Conservation (phyloP, 257 asterid species). For the Capsicum baccatum region DNA sequence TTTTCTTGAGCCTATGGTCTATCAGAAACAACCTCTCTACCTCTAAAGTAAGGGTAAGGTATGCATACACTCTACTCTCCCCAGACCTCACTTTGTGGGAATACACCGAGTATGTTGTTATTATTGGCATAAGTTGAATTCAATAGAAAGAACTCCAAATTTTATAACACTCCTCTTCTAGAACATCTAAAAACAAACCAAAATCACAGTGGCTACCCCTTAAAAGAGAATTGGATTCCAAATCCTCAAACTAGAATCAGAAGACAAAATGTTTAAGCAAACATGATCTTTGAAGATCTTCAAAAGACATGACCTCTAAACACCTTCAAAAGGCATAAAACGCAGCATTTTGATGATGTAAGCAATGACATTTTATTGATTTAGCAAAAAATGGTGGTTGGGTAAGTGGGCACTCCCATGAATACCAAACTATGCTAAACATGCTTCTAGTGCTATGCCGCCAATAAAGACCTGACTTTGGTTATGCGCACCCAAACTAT, state of each 20-base stretch:
- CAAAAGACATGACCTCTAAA: not conserved
- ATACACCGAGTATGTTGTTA: no score
- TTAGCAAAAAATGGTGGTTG: not conserved
- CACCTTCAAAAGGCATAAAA: not conserved
- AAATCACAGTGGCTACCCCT: not conserved
- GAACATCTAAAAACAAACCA: not conserved
- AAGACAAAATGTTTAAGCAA: not conserved
- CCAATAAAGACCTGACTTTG: not conserved
- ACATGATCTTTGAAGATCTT: not conserved
- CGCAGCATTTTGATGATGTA: not conserved
- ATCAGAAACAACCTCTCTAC: no score
- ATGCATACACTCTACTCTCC: no score
- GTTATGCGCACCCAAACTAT: constrained; percentile 19
- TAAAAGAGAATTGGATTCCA: not conserved
- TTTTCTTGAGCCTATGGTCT: no score
- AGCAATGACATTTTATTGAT: not conserved
- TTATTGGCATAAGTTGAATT: not conserved
- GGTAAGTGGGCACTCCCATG: constrained; percentile 3
- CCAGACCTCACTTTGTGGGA: no score
- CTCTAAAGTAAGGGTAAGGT: no score
- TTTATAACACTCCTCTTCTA: not conserved
- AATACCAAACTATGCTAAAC: not conserved
- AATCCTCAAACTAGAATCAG: constrained; percentile 11
- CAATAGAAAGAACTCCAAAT: not conserved
- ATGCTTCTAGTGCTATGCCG: constrained; percentile 3